Evolutionary conservation across 495 filamentous ascomycete species (phyloP).

Genomic region (Acidomyces sp.): DNA sequence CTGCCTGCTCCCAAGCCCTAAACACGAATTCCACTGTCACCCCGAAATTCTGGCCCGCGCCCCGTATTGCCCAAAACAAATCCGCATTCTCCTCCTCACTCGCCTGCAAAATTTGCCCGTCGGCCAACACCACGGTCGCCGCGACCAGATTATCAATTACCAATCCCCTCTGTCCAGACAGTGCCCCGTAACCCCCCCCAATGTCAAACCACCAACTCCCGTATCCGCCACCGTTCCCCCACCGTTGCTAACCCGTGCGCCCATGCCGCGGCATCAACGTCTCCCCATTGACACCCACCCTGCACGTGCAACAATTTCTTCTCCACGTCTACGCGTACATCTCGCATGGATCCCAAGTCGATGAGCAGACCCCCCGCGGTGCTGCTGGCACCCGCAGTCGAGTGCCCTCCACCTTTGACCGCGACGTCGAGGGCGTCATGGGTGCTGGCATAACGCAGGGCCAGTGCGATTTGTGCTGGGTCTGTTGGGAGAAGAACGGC

Average conservation of each 20-base stretch:
- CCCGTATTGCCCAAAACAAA: slow-evolving; percentile 30
- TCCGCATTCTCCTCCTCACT: slow-evolving; percentile 26
- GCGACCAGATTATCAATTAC: slow-evolving; percentile 41
- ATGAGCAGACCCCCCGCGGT: slow-evolving; percentile 41
- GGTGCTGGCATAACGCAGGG: slow-evolving; percentile 34
- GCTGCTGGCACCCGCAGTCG: slow-evolving; percentile 37
- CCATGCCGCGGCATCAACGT: slow-evolving; percentile 41
- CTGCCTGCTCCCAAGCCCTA: slow-evolving; percentile 27
- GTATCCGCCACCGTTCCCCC: slow-evolving; percentile 47
- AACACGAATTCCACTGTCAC: slow-evolving; percentile 35
- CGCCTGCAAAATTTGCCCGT: slow-evolving; percentile 33
- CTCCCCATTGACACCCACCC: slow-evolving; percentile 43
- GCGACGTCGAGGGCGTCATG: slow-evolving; percentile 36
- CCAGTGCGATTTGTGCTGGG: slow-evolving; percentile 29
- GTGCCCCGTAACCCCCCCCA: slow-evolving; percentile 47
- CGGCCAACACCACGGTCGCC: slow-evolving; percentile 38
- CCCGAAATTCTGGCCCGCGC: slow-evolving; percentile 30
- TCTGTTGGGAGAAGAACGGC: slow-evolving; percentile 32
- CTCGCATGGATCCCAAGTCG: slow-evolving; percentile 40
- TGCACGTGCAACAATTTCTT: slow-evolving; percentile 36
- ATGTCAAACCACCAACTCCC: slow-evolving; percentile 45
- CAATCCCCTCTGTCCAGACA: slow-evolving; percentile 38
- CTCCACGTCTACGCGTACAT: slow-evolving; percentile 34
- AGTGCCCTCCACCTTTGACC: slow-evolving; percentile 43
- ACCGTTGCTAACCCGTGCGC: slow-evolving; percentile 41